These are phyloP conservation scores for Saccharomyces pastorianus DNA, from an alignment of 1,139 yeast species.

Conservation along the genomic window DNA sequence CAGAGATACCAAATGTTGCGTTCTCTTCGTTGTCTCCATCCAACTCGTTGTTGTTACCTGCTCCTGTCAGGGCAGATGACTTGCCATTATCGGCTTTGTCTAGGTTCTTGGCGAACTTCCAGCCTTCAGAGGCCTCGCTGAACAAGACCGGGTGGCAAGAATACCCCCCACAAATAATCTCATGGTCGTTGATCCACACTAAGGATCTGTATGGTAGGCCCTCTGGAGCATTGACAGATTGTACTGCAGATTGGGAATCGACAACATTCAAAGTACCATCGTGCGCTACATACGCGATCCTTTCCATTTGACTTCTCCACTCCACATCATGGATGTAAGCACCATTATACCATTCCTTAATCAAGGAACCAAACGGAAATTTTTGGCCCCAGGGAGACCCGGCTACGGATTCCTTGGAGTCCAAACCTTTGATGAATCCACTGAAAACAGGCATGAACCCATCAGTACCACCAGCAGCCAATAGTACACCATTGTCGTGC, in stretches of 20 bases:
- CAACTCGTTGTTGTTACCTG: slow-evolving; percentile 35
- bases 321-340: slow-evolving; percentile 92
- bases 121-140: slow-evolving; percentile 58
- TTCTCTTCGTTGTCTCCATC: slow-evolving; percentile 51
- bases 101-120: slow-evolving; percentile 58
- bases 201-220: slow-evolving; percentile 77
- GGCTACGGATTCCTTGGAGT: slow-evolving; percentile 57
- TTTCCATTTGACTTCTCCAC: slow-evolving; percentile 74
- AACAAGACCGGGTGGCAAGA: slow-evolving; percentile 87
- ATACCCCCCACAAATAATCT: slow-evolving; percentile 83
- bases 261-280: slow-evolving; percentile 71
- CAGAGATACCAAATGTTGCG: slow-evolving; percentile 59
- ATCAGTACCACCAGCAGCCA: slow-evolving; percentile 90
- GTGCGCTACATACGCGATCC: slow-evolving; percentile 71
- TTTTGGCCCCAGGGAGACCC: slow-evolving; percentile 90
- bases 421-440: slow-evolving; percentile 83
- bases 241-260: slow-evolving; percentile 38
- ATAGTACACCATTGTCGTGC: slow-evolving; percentile 88
- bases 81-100: slow-evolving; percentile 40
- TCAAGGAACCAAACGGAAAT: slow-evolving; percentile 88
- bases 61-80: slow-evolving; percentile 26
- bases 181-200: slow-evolving; percentile 56
- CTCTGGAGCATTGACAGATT: slow-evolving; percentile 64
- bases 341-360: slow-evolving; percentile 79
- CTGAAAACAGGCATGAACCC: slow-evolving; percentile 92